A percentile compares a stretch with the other conserved stretches of the same genome.
phyloP scores from a whole-genome alignment of 164 flowering plant species.

The Macadamia tetraphylla region DNA sequence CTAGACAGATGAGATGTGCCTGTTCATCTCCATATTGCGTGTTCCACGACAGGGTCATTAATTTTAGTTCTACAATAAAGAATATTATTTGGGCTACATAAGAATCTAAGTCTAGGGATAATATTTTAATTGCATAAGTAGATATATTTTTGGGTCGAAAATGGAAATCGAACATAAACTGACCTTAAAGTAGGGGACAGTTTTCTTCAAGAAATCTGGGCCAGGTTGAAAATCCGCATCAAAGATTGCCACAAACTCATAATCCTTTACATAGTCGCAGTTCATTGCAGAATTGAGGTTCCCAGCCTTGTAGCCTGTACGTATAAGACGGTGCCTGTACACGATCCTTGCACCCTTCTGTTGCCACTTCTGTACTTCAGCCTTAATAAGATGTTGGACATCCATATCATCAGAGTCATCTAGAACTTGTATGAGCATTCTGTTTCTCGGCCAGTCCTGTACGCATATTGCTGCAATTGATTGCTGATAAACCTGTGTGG shows the following conservation, averaged over 20 bases:
- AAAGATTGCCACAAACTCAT: constrained; percentile 94
- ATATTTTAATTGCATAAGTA: too few species aligned
- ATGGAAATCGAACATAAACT: not conserved
- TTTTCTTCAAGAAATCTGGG: constrained; percentile 89
- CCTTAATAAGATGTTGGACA: constrained; percentile 71
- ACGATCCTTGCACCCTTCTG: constrained; percentile 79
- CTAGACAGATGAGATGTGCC: too few species aligned
- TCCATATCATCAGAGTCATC: constrained; percentile 91
- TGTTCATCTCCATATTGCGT: too few species aligned
- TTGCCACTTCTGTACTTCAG: constrained; percentile 92
- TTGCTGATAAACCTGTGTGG: constrained; percentile 77
- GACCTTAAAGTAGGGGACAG: constrained; percentile 94
- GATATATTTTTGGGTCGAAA: too few species aligned
- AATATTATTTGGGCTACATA: too few species aligned
- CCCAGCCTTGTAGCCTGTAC: constrained; percentile 97
- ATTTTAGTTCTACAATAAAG: too few species aligned
- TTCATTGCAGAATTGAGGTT: constrained; percentile 94
- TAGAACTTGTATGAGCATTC: constrained; percentile 83
- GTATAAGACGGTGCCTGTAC: constrained; percentile 83
- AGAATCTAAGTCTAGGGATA: too few species aligned
- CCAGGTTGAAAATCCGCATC: constrained; percentile 98
- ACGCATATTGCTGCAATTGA: constrained; percentile 87
- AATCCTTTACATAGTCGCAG: constrained; percentile 90
- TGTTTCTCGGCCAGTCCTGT: constrained; percentile 91
- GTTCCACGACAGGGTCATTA: too few species aligned